These are phyloP conservation scores for Cladophialophora immunda DNA, from an alignment of 2,329 filamentous ascomycete genomes.

Conservation along the genomic window DNA sequence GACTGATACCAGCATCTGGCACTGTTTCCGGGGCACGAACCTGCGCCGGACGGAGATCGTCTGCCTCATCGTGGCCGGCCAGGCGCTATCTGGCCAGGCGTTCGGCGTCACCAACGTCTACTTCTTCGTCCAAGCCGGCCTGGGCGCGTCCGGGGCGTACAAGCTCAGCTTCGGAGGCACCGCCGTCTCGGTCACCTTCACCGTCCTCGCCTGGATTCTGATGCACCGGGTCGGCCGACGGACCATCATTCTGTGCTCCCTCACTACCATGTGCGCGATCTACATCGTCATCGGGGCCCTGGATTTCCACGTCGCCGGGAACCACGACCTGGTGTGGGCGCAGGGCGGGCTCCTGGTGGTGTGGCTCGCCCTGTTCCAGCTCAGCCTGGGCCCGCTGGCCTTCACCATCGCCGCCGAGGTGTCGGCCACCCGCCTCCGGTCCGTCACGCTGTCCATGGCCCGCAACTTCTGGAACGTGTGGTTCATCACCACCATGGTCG, in stretches of 20 bases:
- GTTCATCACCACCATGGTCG: constrained; percentile 54
- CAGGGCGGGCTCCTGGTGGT: constrained; percentile 29
- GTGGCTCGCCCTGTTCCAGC: constrained; percentile 51
- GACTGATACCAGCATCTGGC: constrained; percentile 42
- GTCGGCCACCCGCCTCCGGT: constrained; percentile 49
- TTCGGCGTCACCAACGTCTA: constrained; percentile 44
- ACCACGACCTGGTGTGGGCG: not conserved
- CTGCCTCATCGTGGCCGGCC: constrained; percentile 47
- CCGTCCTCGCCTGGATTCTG: constrained; percentile 44
- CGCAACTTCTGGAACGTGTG: constrained; percentile 58
- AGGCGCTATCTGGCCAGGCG: constrained; percentile 44
- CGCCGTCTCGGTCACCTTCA: constrained; percentile 45
- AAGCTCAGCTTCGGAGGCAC: constrained; percentile 49
- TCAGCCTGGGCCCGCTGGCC: constrained; percentile 52
- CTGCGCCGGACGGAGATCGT: constrained; percentile 53
- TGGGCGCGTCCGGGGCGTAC: constrained; percentile 60
- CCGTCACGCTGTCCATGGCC: constrained; percentile 59
- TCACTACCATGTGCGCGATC: constrained; percentile 55
- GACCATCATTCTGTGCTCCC: constrained; percentile 55
- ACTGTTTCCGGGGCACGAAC: constrained; percentile 46
- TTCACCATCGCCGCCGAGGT: constrained; percentile 51
- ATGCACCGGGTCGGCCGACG: constrained; percentile 48
- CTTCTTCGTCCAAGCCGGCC: constrained; percentile 61
- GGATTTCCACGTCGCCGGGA: too few relatives aligned
- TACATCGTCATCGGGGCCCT: constrained; percentile 52